A percentile compares a stretch with the other conserved stretches of the same genome.
Evolutionary conservation across 1,139 yeast species (phyloP).

Genomic region (Candida mesenterica): DNA sequence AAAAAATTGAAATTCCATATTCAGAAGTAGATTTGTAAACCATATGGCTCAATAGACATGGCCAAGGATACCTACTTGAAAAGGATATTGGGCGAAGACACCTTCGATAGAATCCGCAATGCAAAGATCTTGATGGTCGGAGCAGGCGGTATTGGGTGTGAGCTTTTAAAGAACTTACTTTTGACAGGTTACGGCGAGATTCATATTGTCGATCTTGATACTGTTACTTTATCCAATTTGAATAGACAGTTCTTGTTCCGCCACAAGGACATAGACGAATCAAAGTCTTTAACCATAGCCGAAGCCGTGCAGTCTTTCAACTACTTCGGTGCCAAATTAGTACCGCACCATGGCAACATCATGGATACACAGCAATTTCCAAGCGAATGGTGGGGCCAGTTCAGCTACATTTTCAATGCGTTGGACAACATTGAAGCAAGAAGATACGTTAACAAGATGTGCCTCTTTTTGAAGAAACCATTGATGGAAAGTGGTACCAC

Average conservation of each 20-base stretch:
- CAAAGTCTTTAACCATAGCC: slow-evolving; percentile 81
- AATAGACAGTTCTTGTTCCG: slow-evolving; percentile 92
- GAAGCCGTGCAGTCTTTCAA: slow-evolving; percentile 80
- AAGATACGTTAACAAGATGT: slow-evolving; percentile 80
- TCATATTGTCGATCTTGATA: slow-evolving; percentile 90
- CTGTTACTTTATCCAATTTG: slow-evolving; percentile 86
- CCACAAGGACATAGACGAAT: slow-evolving; percentile 79
- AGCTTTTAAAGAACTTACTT: slow-evolving; percentile 79
- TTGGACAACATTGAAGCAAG: slow-evolving; percentile 93
- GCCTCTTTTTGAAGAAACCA: slow-evolving; percentile 70
- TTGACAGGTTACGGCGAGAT: slow-evolving; percentile 85
- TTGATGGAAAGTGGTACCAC: slow-evolving; percentile 94
- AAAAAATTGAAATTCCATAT: too few relatives aligned
- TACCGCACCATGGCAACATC: slow-evolving; percentile 85
- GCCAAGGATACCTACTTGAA: slow-evolving; percentile 43
- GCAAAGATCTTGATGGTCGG: slow-evolving; percentile 86
- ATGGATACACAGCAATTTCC: slow-evolving; percentile 75
- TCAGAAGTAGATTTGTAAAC: too few relatives aligned
- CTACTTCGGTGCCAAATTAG: slow-evolving; percentile 60
- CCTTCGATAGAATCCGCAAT: slow-evolving; percentile 28
- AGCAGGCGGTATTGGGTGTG: slow-evolving; percentile 99
- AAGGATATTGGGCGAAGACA: slow-evolving; percentile 43
- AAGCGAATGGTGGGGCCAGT: slow-evolving; percentile 76
- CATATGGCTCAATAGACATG: too few relatives aligned
- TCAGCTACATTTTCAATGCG: slow-evolving; percentile 82